Evolutionary conservation across 2,329 filamentous ascomycete species (phyloP).

Genomic region (Claviceps sp.): DNA sequence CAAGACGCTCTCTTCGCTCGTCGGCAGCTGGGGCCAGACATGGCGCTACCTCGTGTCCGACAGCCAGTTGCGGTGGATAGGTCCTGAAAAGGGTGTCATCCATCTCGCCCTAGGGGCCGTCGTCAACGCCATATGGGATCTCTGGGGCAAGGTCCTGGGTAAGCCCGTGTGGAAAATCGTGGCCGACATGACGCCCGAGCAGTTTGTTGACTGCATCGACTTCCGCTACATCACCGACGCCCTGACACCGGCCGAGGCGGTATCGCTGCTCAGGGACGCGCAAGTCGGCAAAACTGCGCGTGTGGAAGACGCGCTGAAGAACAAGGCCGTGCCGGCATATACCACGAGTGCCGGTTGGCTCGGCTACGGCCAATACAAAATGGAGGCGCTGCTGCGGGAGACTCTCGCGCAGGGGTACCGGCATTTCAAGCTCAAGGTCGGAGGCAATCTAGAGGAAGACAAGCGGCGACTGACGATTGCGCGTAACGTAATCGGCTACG

Average conservation of each 20-base stretch:
- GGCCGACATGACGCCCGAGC: slow-evolving; percentile 77
- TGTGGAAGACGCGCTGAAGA: slow-evolving; percentile 59
- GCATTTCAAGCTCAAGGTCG: slow-evolving; percentile 89
- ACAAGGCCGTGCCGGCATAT: slow-evolving; percentile 73
- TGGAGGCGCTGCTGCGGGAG: slow-evolving; percentile 60
- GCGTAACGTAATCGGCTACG: slow-evolving; percentile 67
- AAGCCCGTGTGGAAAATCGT: slow-evolving; percentile 90
- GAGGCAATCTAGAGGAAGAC: slow-evolving; percentile 59
- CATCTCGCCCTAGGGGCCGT: slow-evolving; percentile 82
- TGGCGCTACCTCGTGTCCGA: slow-evolving; percentile 89
- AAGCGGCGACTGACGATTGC: slow-evolving; percentile 58
- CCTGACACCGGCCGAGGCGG: slow-evolving; percentile 73
- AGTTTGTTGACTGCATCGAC: slow-evolving; percentile 79
- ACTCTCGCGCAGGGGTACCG: slow-evolving; percentile 64
- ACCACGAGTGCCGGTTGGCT: slow-evolving; percentile 86
- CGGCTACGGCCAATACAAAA: slow-evolving; percentile 81
- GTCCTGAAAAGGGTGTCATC: slow-evolving; percentile 86
- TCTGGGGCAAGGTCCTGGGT: slow-evolving; percentile 77
- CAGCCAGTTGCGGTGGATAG: slow-evolving; percentile 85
- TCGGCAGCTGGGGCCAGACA: slow-evolving; percentile 71
- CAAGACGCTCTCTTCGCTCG: slow-evolving; percentile 63
- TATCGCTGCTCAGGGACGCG: slow-evolving; percentile 53
- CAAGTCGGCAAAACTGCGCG: slow-evolving; percentile 57
- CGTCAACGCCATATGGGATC: slow-evolving; percentile 85
- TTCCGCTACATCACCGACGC: slow-evolving; percentile 92